These are phyloP conservation scores for Hypoxylon trugodes DNA, from an alignment of 495 filamentous ascomycete genomes.

Conservation along the genomic window DNA sequence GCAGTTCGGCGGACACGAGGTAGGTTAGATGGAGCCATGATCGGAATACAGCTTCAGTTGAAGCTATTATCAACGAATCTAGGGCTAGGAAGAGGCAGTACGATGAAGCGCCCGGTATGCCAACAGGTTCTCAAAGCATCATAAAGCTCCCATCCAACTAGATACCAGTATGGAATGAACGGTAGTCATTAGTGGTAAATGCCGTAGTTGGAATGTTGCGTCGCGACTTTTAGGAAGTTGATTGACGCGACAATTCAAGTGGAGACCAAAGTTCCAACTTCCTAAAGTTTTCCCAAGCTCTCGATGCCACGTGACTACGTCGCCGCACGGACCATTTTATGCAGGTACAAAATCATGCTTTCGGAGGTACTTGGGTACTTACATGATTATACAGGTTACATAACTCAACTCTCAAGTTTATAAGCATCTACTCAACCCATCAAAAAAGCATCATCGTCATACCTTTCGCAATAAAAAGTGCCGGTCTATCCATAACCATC, in stretches of 20 bases:
- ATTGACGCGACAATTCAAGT: constrained; percentile 31
- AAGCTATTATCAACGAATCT: neutral
- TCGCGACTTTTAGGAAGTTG: constrained; percentile 22
- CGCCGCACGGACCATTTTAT: constrained; percentile 2
- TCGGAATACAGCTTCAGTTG: constrained; percentile 21
- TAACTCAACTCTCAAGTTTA: constrained; percentile 1
- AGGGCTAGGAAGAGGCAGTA: neutral
- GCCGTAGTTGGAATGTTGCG: constrained; percentile 5
- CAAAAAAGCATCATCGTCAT: constrained; percentile 1
- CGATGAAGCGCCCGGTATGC: neutral
- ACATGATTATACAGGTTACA: constrained; percentile 1
- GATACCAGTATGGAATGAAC: neutral
- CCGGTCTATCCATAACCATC: no score
- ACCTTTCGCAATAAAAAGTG: neutral
- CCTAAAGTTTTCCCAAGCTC: constrained; percentile 20
- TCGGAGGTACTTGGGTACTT: neutral
- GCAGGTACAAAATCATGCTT: neutral
- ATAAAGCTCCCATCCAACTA: neutral
- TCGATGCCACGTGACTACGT: constrained; percentile 38
- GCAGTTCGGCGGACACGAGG: constrained; percentile 49
- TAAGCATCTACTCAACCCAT: neutral
- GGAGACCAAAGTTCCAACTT: constrained; percentile 3
- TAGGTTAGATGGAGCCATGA: constrained; percentile 30
- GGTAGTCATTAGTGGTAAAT: neutral
- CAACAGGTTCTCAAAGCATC: constrained; percentile 5